Evolutionary conservation across 2,329 filamentous ascomycete species (phyloP), one percentile per base, ranked within the genome.

Genomic region (Elsinoe ampelina): DNA sequence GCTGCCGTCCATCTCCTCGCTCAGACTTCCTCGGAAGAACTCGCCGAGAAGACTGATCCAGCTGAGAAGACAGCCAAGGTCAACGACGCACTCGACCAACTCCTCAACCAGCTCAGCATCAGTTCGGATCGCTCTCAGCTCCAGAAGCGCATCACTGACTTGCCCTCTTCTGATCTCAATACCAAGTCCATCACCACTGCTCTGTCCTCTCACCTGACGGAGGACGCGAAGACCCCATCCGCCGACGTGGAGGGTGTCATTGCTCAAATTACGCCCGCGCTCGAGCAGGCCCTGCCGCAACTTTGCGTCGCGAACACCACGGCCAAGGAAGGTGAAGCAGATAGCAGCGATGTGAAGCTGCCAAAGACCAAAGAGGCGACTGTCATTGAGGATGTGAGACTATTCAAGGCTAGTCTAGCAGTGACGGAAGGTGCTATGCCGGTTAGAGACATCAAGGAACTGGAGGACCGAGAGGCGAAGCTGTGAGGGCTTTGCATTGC

Each of bases 381-480:
- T 15, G 73, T 85, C 54, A 90, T 97, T 64, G 82, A 81, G 47
- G 88, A 95, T 67, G 85, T 95, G 2, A 79, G 86, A 59, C 79
- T 81, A 30, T 96, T 86, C 79, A 95, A 93, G 77, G 83, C 87
- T 0, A 77, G 81, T 12, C 76, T 96, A 64, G 75, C 80, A 58
- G 80, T 89, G 26, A 93, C 84, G 61, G 77, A 80, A 19, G 92
- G 88, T 0, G 82, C 90, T 1, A 78, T 78, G 60, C 81, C 91
- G 0, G 81, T 87, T 30, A 84, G 80, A 66, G 86, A 93, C 62
- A 71, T 97, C 57, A 85, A 79, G 60, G 87, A 90, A 66, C 97
- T 92, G 70, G 87, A 95, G 68, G 92, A 96, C 59, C 76, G 85
- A 59, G 89, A 88, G 61, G 74, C 87, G 12, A 96, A 96, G 75